phyloP scores from a whole-genome alignment of 1,284 basidiomycete genomes.

The Malassezia obtusa region DNA sequence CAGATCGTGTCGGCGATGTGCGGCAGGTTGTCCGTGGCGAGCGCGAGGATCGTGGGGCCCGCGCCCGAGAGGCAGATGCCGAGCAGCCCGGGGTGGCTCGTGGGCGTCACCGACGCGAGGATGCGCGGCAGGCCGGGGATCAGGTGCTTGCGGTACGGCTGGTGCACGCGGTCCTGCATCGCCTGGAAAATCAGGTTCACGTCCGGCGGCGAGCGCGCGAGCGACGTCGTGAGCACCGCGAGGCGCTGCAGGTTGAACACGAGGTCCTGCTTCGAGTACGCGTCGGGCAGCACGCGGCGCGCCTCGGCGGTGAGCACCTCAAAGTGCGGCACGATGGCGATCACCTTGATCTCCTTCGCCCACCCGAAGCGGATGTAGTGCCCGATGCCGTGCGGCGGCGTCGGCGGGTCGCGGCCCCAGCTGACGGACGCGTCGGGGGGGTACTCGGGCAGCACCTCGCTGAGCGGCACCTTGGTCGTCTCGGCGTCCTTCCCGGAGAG shows the following conservation, averaged over 20 bases:
- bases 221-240: constrained; percentile 92
- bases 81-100: constrained; percentile 79
- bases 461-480: constrained; percentile 77
- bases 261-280: constrained; percentile 80
- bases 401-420: constrained; percentile 80
- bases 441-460: constrained; percentile 93
- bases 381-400: constrained; percentile 80
- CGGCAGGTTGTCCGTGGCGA: constrained; percentile 60
- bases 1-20: constrained; percentile 36
- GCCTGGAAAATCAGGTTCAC: constrained; percentile 92
- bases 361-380: constrained; percentile 88
- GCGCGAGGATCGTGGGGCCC: constrained; percentile 90
- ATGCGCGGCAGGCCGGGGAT: constrained; percentile 64
- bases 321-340: constrained; percentile 90
- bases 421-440: constrained; percentile 79
- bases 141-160: constrained; percentile 82
- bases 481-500: constrained; percentile 55
- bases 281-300: constrained; percentile 69
- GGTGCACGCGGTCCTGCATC: constrained; percentile 97
- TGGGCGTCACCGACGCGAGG: constrained; percentile 74
- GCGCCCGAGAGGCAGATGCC: constrained; percentile 97
- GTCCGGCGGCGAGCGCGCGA: constrained; percentile 81
- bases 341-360: constrained; percentile 74
- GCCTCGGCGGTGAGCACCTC: constrained; percentile 94
- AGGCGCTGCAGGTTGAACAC: constrained; percentile 93